phyloP scores from a whole-genome alignment of 768 basidiomycete genomes.

The Kondoa subrosea region DNA sequence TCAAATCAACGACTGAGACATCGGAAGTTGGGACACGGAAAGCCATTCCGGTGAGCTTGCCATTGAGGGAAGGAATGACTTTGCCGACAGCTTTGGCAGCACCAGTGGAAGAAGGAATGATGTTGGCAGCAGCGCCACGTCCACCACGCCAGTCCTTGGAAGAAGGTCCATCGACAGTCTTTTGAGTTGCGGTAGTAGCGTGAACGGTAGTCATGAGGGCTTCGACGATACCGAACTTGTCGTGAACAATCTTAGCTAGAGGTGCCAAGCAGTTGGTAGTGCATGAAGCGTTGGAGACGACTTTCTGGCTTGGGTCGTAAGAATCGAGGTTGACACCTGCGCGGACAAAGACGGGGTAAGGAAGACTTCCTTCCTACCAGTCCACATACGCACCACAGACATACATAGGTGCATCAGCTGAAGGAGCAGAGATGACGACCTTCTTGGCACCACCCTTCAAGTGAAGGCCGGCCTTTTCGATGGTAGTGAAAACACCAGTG shows the following conservation, averaged over 20 bases:
- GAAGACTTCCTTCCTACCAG: background rate
- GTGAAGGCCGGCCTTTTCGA: constrained; percentile 78
- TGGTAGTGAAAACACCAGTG: constrained; percentile 96
- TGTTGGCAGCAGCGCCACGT: constrained; percentile 90
- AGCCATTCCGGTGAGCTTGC: constrained; percentile 80
- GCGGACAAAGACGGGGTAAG: constrained; percentile 16
- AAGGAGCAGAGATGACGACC: constrained; percentile 97
- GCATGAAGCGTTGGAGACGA: constrained; percentile 96
- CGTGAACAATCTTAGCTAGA: constrained; percentile 91
- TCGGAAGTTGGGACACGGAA: constrained; percentile 79
- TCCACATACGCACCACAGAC: constrained; percentile 43
- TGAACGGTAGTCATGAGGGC: constrained; percentile 98
- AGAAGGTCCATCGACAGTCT: constrained; percentile 65
- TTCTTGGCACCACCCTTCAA: constrained; percentile 99
- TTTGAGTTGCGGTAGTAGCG: constrained; percentile 41
- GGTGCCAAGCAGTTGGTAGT: constrained; percentile 99
- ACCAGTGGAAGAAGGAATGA: constrained; percentile 97
- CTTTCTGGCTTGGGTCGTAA: constrained; percentile 74
- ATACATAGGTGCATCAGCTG: constrained; percentile 90
- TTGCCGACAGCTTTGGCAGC: constrained; percentile 55
- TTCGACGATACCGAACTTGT: constrained; percentile 90
- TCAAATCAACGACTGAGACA: constrained; percentile 4
- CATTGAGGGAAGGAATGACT: constrained; percentile 57
- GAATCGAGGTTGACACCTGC: constrained; percentile 67
- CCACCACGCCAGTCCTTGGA: constrained; percentile 95